Conservation (phyloP, 371 early-diverging fungal species). For the Sporodiniella umbellata region DNA sequence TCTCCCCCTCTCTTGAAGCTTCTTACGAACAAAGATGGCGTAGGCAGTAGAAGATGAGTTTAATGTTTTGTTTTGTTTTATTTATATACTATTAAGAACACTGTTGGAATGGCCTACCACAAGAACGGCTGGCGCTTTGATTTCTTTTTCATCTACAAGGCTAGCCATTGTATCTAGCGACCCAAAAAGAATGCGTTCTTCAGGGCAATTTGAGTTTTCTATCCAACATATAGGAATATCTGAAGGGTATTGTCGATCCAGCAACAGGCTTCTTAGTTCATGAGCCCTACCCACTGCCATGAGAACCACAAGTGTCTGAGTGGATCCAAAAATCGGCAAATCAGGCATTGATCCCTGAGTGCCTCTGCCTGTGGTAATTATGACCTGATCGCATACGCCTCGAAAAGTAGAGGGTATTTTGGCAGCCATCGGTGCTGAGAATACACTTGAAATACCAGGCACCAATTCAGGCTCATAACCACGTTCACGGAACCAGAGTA, state of each 20-base stretch:
- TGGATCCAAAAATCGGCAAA: slow-evolving; percentile 59
- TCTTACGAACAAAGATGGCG: not conserved
- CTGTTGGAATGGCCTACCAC: slow-evolving; percentile 51
- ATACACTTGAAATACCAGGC: slow-evolving; percentile 78
- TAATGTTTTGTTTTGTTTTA: too few species aligned
- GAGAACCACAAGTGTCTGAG: slow-evolving; percentile 75
- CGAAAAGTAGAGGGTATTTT: slow-evolving; percentile 79
- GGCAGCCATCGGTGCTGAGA: slow-evolving; percentile 71
- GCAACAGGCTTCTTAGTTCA: slow-evolving; percentile 55
- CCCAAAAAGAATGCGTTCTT: slow-evolving; percentile 59
- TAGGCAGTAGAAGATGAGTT: too few species aligned
- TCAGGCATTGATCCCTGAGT: slow-evolving; percentile 74
- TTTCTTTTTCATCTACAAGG: slow-evolving; percentile 46
- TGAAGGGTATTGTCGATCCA: slow-evolving; percentile 54
- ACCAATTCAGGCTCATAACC: slow-evolving; percentile 70
- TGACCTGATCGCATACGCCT: slow-evolving; percentile 75
- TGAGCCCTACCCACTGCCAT: slow-evolving; percentile 79
- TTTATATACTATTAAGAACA: slow-evolving; percentile 9
- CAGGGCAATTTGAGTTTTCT: slow-evolving; percentile 65
- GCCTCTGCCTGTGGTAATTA: slow-evolving; percentile 77
- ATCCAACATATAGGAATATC: slow-evolving; percentile 64
- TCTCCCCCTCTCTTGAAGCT: not conserved
- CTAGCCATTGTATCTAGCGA: slow-evolving; percentile 51
- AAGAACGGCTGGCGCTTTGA: slow-evolving; percentile 69
- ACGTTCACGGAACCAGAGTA: slow-evolving; percentile 65